Conservation (phyloP, 192 early-diverging fungal genomes). For the Coemansia biformis region DNA sequence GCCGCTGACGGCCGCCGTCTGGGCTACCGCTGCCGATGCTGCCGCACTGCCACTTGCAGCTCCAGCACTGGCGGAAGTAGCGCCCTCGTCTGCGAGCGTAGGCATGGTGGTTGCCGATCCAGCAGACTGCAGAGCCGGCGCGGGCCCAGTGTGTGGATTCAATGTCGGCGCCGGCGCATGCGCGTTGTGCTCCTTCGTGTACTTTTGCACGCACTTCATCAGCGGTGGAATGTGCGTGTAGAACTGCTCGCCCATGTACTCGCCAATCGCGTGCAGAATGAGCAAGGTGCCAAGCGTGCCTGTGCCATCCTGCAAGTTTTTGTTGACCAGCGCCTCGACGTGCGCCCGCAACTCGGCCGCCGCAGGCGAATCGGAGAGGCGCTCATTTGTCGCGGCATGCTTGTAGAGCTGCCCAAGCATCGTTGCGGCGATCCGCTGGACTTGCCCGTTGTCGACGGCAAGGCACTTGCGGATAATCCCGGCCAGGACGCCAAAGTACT, state of each 20-base stretch:
- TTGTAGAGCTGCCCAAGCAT: constrained; percentile 71
- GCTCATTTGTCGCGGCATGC: constrained; percentile 47
- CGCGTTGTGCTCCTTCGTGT: constrained; percentile 77
- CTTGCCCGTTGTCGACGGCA: constrained; percentile 65
- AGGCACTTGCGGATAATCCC: constrained; percentile 49
- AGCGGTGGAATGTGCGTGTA: constrained; percentile 69
- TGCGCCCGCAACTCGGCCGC: constrained; percentile 54
- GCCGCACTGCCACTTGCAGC: too few relatives aligned
- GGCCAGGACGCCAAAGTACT: constrained; percentile 39
- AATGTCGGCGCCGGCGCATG: constrained; percentile 22
- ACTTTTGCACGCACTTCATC: constrained; percentile 77
- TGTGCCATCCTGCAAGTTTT: constrained; percentile 59
- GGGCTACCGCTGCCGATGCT: too few relatives aligned
- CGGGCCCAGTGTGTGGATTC: constrained; percentile 5
- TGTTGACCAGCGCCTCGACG: constrained; percentile 60
- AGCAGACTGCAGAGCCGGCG: constrained; percentile 16
- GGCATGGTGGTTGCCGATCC: constrained; percentile 10
- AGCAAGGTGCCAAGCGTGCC: constrained; percentile 65
- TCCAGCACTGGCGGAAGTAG: not conserved
- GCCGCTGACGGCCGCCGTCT: constrained; percentile 12
- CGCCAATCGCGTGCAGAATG: constrained; percentile 61
- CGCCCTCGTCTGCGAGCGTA: constrained; percentile 7
- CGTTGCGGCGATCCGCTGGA: constrained; percentile 66
- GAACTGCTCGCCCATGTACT: constrained; percentile 59
- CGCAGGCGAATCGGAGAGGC: constrained; percentile 12